Evolutionary conservation across 2,329 filamentous ascomycete genomes (phyloP), one percentile per base, ranked within the genome.

Genomic region (Spiromastix sp.): DNA sequence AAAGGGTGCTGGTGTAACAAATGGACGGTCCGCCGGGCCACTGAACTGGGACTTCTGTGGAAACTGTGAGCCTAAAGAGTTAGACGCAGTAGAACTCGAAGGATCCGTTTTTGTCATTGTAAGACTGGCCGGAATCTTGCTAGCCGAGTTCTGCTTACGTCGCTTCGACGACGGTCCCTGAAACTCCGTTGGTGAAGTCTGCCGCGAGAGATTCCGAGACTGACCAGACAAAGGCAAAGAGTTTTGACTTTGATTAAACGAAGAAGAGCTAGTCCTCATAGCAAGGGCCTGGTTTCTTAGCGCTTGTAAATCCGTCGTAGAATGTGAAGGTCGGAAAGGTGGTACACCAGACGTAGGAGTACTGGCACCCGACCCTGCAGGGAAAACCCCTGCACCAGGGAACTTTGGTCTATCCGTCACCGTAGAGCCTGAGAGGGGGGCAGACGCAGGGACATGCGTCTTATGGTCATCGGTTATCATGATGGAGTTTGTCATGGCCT

Each of bases 381-480:
- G 41, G 38, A 68, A 71, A 4, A 66, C 53, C 9, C 59, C 59
- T 36, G 61, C 54, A 35, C 60, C 63, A 11, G 66, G 55, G 13
- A 66, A 49, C 40, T 61, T 57, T 24, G 55, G 54, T 21, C 51
- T 54, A 43, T 62, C 58, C n/a, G 54, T 47, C 18, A 60, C 38
- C 7, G 53, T 49, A 22, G 59, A 50, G 9, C 48, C 57, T 10
- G 57, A 50, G 4, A 58, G 44, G 28, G 56, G 40, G 38, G 51
- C 45, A 33, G 49, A 63, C 38, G 49, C 56, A 44, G 67, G 60
- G 33, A 68, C 57, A 48, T 85, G 81, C 5, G 85, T 94, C 64
- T 96, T 96, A 66, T 96, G 89, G 52, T 98, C 89, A 55, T 98
- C 89, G 1, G 91, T 96, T 44, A 96, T 95, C 73, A 95, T 89